phyloP scores from a whole-genome alignment of 805 yeast genomes.

The Diddensiella santjacobensis region DNA sequence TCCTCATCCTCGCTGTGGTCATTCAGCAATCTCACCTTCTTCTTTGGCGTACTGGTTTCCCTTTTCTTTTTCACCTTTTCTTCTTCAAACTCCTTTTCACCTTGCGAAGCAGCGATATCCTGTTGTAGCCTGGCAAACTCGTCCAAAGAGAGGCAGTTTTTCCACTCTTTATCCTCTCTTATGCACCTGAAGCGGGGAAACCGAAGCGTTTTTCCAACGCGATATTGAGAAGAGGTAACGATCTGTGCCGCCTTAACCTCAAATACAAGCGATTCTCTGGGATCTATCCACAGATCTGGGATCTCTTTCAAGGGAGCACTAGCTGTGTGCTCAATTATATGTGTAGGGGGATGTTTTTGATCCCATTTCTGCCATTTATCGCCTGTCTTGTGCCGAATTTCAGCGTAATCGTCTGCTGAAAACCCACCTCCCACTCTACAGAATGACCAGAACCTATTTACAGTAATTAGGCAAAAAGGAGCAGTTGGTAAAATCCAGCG shows the following conservation, averaged over 20 bases:
- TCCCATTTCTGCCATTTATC: conserved; percentile 57
- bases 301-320: conserved; percentile 28
- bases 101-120: conserved; percentile 22
- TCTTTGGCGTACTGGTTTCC: conserved; percentile 11
- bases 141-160: conserved; percentile 49
- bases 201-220: conserved; percentile 65
- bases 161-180: conserved; percentile 64
- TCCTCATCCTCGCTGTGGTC: conserved; percentile 9
- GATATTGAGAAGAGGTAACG: conserved; percentile 50
- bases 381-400: conserved; percentile 52
- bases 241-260: conserved; percentile 82
- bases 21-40: conserved; percentile 4
- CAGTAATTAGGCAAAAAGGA: not conserved
- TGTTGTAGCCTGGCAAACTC: conserved; percentile 44
- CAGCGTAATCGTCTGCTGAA: conserved; percentile 54
- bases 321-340: conserved; percentile 24
- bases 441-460: conserved; percentile 53
- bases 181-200: conserved; percentile 70
- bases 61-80: conserved; percentile 31
- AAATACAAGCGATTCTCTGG: conserved; percentile 69
- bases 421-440: conserved; percentile 86
- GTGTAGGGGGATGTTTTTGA: conserved; percentile 39
- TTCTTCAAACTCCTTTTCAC: conserved; percentile 28
- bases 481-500: too few species aligned
- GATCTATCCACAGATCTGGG: conserved; percentile 79